phyloP scores from a whole-genome alignment of 768 basidiomycete species.

The Sistotremastrum suecicum region DNA sequence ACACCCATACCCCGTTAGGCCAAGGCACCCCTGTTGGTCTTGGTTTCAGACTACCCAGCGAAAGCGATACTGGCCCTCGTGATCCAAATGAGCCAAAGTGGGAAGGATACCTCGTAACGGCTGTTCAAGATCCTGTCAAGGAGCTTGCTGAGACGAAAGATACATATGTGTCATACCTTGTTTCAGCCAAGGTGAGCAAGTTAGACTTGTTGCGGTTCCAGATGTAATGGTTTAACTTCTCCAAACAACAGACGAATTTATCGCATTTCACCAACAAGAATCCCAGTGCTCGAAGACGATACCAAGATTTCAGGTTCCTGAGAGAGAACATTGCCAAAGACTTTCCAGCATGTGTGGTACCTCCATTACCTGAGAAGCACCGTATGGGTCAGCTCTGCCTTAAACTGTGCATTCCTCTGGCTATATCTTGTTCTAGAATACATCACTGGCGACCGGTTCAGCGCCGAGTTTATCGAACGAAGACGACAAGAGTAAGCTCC shows the following conservation, averaged over 20 bases:
- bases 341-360: constrained; percentile 97
- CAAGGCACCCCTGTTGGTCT: constrained; percentile 33
- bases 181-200: constrained; percentile 63
- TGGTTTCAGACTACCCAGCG: constrained; percentile 69
- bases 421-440: constrained; percentile 47
- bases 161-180: constrained; percentile 88
- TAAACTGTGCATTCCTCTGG: not conserved
- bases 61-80: constrained; percentile 35
- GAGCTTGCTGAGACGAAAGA: constrained; percentile 96
- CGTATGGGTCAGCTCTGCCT: constrained; percentile 56
- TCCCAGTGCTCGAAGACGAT: constrained; percentile 73
- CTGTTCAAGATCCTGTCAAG: constrained; percentile 86
- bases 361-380: constrained; percentile 93
- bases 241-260: constrained; percentile 61
- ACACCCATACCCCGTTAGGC: constrained; percentile 6
- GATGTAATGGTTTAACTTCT: constrained; percentile 3
- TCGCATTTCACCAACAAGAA: constrained; percentile 67
- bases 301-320: constrained; percentile 94
- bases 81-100: constrained; percentile 75
- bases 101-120: constrained; percentile 75
- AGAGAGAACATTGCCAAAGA: constrained; percentile 77
- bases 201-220: constrained; percentile 4
- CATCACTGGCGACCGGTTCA: constrained; percentile 94
- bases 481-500: constrained; percentile 66
- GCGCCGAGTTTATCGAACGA: constrained; percentile 92